Base-by-base conservation (phyloP, 768 basidiomycete species). In the Termitomyces sp. region DNA sequence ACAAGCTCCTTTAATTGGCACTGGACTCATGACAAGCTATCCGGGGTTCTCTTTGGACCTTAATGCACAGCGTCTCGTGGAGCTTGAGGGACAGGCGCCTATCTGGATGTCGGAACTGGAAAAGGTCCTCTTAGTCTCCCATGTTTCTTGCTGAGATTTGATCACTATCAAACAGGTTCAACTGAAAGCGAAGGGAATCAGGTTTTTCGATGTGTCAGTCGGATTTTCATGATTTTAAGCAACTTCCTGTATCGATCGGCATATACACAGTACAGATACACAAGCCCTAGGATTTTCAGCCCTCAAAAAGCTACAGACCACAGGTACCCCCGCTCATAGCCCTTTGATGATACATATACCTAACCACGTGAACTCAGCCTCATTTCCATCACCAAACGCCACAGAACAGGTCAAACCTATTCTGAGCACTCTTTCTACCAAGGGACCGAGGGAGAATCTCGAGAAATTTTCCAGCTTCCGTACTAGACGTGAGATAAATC, bases 41-140 rank as follows among this genome's bases (percentile, higher is more conserved):
- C 76, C 84, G 13, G 89, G 87, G 50, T 90, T 87, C 69, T 75
- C 79, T 68, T 76, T 92, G 58, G 87, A 94, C 74, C 76, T 95
- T 54, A 77, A 80, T 57, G 88, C 82, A 46, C 76, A 76, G 53
- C 82, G 94, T 52, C 80, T 94, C 54, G 85, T 96, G 52, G 83
- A 92, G 68, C 76, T 92, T 66, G 82, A 87, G 54, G 88, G 81
- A 36, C 74, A 84, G 66, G 74, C 75, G 11, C 87, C 91, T 3
- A 80, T 87, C 52, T 88, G 84, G 87, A 88, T 94, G 75, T 83
- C 92, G 14, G 94, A 97, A 72, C 72, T 89, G n/a, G 87, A 94
- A 64, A 97, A 96, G 86, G 90, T 88, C 32, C 8, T 13, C 1
- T n/a, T 18, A 60, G 24, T 49, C 8, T 55, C 9, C 33, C 44